phyloP scores from a whole-genome alignment of 495 filamentous ascomycete species.

The Neurospora sp. region DNA sequence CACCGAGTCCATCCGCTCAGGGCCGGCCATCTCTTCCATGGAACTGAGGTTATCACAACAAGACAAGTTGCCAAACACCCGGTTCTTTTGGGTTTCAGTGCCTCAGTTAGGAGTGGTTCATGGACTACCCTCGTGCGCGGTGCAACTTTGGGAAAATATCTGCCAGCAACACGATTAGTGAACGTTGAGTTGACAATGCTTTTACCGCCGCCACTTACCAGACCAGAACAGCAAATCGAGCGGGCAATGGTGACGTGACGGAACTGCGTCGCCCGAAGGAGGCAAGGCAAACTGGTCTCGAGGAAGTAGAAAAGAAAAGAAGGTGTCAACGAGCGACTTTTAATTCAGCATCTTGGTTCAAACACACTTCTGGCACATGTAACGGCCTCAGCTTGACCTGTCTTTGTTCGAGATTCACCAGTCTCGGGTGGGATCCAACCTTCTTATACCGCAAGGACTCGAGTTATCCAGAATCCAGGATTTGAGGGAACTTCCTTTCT shows the following conservation, averaged over 20 bases:
- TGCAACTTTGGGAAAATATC: not conserved
- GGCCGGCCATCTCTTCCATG: not conserved
- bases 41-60: not conserved
- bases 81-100: not conserved
- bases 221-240: not conserved
- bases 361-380: not conserved
- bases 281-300: not conserved
- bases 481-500: too few species aligned
- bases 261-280: not conserved
- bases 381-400: not conserved
- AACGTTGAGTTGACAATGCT: not conserved
- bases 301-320: not conserved
- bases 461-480: too few species aligned
- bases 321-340: not conserved
- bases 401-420: not conserved
- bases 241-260: not conserved
- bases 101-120: not conserved
- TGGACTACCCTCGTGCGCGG: not conserved
- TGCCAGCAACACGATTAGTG: not conserved
- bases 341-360: not conserved
- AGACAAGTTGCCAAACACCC: not conserved
- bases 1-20: not conserved
- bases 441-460: not conserved
- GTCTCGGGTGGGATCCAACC: not conserved
- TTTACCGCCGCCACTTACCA: not conserved